A percentile compares a stretch with the other conserved stretches of the same genome.
These are phyloP conservation scores for Laburnicola sp. DNA, from an alignment of 2,329 filamentous ascomycete genomes.

Conservation along the genomic window DNA sequence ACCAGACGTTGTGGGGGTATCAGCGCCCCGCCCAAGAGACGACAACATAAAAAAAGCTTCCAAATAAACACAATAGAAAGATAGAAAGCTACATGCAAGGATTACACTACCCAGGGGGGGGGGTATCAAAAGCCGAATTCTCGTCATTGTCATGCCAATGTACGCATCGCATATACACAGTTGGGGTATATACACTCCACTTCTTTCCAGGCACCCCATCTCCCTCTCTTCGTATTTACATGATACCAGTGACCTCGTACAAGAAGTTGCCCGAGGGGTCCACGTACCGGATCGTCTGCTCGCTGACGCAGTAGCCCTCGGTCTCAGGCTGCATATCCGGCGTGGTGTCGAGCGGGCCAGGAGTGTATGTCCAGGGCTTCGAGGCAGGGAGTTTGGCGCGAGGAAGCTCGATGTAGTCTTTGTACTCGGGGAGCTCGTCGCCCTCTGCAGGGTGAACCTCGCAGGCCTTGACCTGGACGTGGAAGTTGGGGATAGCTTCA, in stretches of 20 bases:
- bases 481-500: constrained; percentile 36
- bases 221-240: background rate
- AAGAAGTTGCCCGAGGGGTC: constrained; percentile 38
- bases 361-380: constrained; percentile 33
- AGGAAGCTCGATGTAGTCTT: constrained; percentile 32
- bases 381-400: constrained; percentile 36
- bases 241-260: constrained; percentile 19
- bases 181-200: background rate
- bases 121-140: background rate
- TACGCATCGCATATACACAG: background rate
- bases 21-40: background rate
- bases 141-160: background rate
- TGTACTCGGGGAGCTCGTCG: constrained; percentile 34
- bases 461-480: constrained; percentile 37
- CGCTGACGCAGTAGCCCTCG: constrained; percentile 36
- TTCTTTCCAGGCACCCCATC: no score
- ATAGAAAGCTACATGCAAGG: background rate
- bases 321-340: constrained; percentile 13
- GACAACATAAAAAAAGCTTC: background rate
- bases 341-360: constrained; percentile 14
- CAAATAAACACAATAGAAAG: constrained; percentile 1
- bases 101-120: background rate
- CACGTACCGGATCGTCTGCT: constrained; percentile 42
- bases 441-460: constrained; percentile 32
- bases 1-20: background rate